phyloP scores from a whole-genome alignment of 257 asterid species.

The Galeopsis tetrahit region DNA sequence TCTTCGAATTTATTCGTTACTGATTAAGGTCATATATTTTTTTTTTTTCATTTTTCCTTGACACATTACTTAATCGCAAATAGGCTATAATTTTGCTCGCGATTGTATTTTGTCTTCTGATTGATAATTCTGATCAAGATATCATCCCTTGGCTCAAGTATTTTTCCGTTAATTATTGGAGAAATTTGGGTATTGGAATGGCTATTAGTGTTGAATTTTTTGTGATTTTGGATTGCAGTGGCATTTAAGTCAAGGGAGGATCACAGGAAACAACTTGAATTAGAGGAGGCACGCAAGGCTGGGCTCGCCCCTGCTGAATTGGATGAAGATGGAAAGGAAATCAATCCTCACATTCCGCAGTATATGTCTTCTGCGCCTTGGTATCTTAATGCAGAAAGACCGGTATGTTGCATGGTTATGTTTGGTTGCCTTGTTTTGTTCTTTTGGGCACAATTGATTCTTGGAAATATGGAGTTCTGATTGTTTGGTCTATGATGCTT shows the following conservation, averaged over 20 bases:
- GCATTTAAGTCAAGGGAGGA: constrained; percentile 91
- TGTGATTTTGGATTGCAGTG: constrained; percentile 44
- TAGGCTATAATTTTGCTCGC: neutral
- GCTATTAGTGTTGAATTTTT: neutral
- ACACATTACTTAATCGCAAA: neutral
- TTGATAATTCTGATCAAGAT: neutral
- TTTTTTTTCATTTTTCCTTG: neutral
- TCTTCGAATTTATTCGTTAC: neutral
- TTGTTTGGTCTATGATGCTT: constrained; percentile 12
- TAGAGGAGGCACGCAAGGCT: constrained; percentile 92
- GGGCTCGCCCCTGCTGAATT: constrained; percentile 95
- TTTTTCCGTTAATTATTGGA: neutral
- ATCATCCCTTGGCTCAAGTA: neutral
- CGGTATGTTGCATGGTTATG: constrained; percentile 40
- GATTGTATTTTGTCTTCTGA: constrained; percentile 14
- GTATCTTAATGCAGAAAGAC: constrained; percentile 80
- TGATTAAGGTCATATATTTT: no score
- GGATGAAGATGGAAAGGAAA: constrained; percentile 93
- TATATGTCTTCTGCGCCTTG: constrained; percentile 89
- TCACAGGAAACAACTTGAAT: constrained; percentile 79
- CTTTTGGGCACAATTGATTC: neutral
- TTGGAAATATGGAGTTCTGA: neutral
- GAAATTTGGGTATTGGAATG: constrained; percentile 13
- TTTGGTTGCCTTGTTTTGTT: constrained; percentile 50
- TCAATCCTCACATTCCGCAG: constrained; percentile 93